These are phyloP conservation scores for Termitomyces sp. DNA, from an alignment of 768 basidiomycete genomes.

Conservation along the genomic window DNA sequence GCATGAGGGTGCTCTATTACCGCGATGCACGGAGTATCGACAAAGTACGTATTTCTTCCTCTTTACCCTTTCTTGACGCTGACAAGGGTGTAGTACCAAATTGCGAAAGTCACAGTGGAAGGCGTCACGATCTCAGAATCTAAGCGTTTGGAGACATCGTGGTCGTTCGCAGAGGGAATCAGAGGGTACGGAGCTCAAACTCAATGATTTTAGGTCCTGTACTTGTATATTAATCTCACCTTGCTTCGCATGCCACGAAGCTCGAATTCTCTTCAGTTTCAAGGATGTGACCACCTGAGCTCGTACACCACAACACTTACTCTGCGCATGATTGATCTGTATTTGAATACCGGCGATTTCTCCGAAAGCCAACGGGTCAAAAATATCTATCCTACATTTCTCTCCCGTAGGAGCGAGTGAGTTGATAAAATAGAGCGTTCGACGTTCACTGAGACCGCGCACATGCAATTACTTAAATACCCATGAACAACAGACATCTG, in stretches of 20 bases:
- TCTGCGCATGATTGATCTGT: no score
- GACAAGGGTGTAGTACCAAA: slow-evolving; percentile 71
- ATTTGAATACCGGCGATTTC: no score
- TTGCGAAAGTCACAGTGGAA: slow-evolving; percentile 77
- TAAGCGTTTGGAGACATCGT: slow-evolving; percentile 69
- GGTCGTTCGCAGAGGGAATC: slow-evolving; percentile 92
- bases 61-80: background rate
- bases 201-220: slow-evolving; percentile 45
- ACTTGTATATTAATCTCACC: slow-evolving; percentile 12
- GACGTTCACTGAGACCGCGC: no score
- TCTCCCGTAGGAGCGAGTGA: no score
- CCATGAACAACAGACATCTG: no score
- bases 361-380: no score
- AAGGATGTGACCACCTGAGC: background rate
- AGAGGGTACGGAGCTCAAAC: slow-evolving; percentile 89
- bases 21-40: slow-evolving; percentile 93
- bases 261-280: background rate
- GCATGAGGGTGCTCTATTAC: slow-evolving; percentile 94
- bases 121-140: slow-evolving; percentile 83
- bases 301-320: no score
- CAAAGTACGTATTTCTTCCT: slow-evolving; percentile 55
- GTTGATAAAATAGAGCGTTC: no score
- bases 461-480: no score
- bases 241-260: background rate
- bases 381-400: no score